Evolutionary conservation across 116 monocot genomes (phyloP).

Genomic region (Posidonia oceanica): DNA sequence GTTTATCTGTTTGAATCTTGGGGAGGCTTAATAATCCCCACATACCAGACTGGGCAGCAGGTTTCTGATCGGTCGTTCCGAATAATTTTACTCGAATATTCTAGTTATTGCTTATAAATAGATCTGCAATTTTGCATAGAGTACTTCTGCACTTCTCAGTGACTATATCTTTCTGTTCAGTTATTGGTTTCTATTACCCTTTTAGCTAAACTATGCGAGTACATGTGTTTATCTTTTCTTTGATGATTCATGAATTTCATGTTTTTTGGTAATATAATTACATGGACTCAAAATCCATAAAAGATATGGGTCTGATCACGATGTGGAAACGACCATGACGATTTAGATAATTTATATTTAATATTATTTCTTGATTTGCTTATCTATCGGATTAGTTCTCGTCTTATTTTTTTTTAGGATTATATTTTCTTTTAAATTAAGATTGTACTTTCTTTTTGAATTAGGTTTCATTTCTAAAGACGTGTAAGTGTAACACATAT

Average conservation of each 20-base stretch:
- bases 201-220: no score
- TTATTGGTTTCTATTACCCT: neutral
- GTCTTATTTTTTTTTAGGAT: neutral
- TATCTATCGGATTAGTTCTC: neutral
- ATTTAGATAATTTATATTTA: no score
- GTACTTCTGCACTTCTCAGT: no score
- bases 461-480: neutral
- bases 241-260: no score
- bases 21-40: conserved; percentile 82
- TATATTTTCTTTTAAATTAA: neutral
- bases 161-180: neutral
- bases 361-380: neutral
- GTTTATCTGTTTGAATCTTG: conserved; percentile 87
- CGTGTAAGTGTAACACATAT: no score
- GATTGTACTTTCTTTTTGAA: neutral
- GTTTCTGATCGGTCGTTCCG: conserved; percentile 18
- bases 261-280: no score
- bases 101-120: neutral
- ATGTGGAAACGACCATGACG: no score
- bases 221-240: no score
- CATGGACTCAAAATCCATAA: no score
- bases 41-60: conserved; percentile 75
- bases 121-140: no score
- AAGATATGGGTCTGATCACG: no score
- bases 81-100: neutral